phyloP scores from a whole-genome alignment of 2,329 filamentous ascomycete species.

The Penicillium frequentans region DNA sequence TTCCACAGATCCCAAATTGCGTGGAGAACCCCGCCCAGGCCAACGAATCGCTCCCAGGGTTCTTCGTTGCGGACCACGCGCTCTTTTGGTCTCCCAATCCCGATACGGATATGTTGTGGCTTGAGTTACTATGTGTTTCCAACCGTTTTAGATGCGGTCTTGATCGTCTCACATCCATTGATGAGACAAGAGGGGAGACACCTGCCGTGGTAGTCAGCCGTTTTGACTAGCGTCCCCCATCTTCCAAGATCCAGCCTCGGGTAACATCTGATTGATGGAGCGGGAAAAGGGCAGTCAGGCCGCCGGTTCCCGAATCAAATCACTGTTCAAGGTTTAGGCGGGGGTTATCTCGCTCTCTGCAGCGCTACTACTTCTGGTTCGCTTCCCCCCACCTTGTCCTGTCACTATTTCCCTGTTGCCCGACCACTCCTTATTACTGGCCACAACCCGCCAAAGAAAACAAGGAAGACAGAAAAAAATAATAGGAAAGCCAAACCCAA shows the following conservation, averaged over 20 bases:
- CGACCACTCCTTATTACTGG: neutral
- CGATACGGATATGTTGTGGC: neutral
- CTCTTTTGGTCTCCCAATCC: neutral
- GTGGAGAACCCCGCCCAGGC: constrained; percentile 11
- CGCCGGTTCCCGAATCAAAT: constrained; percentile 12
- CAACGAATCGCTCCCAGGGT: constrained; percentile 8
- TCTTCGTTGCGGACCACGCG: constrained; percentile 1
- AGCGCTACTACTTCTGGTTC: constrained; percentile 1
- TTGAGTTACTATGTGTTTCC: constrained; percentile 7
- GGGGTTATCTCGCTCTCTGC: constrained; percentile 11
- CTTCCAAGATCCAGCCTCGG: constrained; percentile 15
- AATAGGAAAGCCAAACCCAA: neutral
- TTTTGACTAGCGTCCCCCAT: constrained; percentile 14
- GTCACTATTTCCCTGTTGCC: neutral
- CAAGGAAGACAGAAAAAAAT: neutral
- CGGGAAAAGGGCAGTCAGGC: neutral
- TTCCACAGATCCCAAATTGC: constrained; percentile 6
- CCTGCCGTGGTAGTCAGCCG: constrained; percentile 12
- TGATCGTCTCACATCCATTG: neutral
- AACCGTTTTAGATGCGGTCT: constrained; percentile 4
- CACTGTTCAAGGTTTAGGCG: constrained; percentile 18
- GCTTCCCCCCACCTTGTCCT: constrained; percentile 10
- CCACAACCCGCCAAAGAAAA: neutral
- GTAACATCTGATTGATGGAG: constrained; percentile 21
- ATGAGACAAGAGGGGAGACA: constrained; percentile 3